A percentile compares a stretch with the other conserved stretches of the same genome.
These are phyloP conservation scores for Shiraia bambusicola DNA, from an alignment of 2,329 filamentous ascomycete genomes.

Conservation along the genomic window DNA sequence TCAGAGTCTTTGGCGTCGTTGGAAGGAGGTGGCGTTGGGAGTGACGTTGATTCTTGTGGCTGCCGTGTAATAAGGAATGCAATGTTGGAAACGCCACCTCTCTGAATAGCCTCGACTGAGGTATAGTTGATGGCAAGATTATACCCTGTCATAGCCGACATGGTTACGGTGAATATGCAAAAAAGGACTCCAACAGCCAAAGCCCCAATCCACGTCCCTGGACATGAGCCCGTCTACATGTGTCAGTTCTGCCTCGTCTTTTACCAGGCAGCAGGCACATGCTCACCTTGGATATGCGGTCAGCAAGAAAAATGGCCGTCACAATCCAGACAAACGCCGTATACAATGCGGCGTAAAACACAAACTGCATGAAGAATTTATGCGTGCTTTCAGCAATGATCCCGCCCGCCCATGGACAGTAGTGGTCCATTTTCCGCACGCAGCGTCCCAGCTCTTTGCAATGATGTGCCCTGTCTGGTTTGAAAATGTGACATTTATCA, in stretches of 20 bases:
- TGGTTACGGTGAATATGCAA: constrained; percentile 74
- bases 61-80: constrained; percentile 60
- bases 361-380: constrained; percentile 92
- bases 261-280: neutral
- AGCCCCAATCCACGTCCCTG: constrained; percentile 59
- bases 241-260: neutral
- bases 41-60: constrained; percentile 8
- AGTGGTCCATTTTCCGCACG: constrained; percentile 90
- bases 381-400: constrained; percentile 83
- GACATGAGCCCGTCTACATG: constrained; percentile 21
- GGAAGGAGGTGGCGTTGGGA: constrained; percentile 15
- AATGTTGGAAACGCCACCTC: constrained; percentile 65
- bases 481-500: constrained; percentile 79
- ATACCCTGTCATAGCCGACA: constrained; percentile 71
- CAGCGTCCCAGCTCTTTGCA: constrained; percentile 80
- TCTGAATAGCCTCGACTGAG: constrained; percentile 74
- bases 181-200: constrained; percentile 72
- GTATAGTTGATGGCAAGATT: constrained; percentile 74
- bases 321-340: constrained; percentile 66
- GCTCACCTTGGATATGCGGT: constrained; percentile 53
- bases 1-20: constrained; percentile 8
- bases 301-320: constrained; percentile 63
- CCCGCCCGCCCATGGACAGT: constrained; percentile 94
- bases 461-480: constrained; percentile 84
- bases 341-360: constrained; percentile 69